A percentile compares a stretch with the other conserved stretches of the same genome.
phyloP scores from a whole-genome alignment of 2,329 filamentous ascomycete species.

The Fusarium nodosum region DNA sequence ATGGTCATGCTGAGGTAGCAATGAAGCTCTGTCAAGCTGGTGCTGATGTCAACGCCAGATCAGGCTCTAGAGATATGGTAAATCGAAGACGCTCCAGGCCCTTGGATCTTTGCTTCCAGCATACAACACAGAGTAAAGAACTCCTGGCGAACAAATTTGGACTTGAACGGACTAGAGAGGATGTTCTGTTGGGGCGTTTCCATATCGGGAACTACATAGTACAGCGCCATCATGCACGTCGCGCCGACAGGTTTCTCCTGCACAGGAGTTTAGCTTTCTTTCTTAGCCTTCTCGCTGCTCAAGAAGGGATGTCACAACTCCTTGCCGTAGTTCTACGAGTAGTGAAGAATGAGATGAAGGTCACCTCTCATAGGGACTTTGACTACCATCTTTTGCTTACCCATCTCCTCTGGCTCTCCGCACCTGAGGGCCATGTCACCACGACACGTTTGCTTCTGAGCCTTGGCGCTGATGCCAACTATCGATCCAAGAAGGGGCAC shows the following conservation, averaged over 20 bases:
- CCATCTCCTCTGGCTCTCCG: neutral
- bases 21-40: neutral
- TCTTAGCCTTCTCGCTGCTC: neutral
- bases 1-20: neutral
- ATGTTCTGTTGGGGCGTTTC: neutral
- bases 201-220: neutral
- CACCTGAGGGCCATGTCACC: neutral
- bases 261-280: neutral
- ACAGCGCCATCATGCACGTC: neutral
- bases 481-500: neutral
- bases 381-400: neutral
- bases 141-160: neutral
- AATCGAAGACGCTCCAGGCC: neutral
- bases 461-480: neutral
- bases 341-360: neutral
- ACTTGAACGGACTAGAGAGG: neutral
- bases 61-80: neutral
- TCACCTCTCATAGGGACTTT: neutral
- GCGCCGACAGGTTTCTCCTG: neutral
- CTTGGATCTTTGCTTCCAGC: neutral
- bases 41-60: neutral
- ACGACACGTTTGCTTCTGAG: neutral
- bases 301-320: neutral
- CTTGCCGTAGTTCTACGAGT: neutral
- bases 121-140: neutral